Evolutionary conservation across 2,329 filamentous ascomycete genomes (phyloP).

Genomic region (Alternaria sp.): DNA sequence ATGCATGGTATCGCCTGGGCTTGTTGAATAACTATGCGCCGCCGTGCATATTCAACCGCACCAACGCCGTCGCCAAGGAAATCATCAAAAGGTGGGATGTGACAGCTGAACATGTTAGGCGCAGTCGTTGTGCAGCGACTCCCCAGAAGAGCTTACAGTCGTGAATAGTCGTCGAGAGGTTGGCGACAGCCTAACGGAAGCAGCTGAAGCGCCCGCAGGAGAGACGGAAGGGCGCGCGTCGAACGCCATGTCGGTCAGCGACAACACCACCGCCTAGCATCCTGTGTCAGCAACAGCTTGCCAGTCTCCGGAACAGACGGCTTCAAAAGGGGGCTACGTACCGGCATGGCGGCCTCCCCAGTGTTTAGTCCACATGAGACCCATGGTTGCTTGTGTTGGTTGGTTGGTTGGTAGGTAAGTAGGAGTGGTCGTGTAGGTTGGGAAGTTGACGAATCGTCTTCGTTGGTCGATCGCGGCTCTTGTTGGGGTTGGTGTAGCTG

Average conservation of each 20-base stretch:
- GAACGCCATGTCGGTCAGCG: slow-evolving; percentile 62
- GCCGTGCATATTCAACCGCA: slow-evolving; percentile 6
- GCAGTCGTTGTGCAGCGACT: too few species aligned
- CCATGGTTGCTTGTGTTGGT: slow-evolving; percentile 46
- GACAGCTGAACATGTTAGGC: neutral
- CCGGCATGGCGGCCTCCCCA: slow-evolving; percentile 56
- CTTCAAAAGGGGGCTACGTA: slow-evolving; percentile 31
- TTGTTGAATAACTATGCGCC: slow-evolving; percentile 1
- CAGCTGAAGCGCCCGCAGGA: slow-evolving; percentile 62
- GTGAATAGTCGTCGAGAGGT: slow-evolving; percentile 35
- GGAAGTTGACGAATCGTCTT: slow-evolving; percentile 4
- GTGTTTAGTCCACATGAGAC: slow-evolving; percentile 59
- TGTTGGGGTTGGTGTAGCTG: slow-evolving; percentile 12
- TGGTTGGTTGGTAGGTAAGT: slow-evolving; percentile 16
- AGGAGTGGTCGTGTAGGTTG: neutral
- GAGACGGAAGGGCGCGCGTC: slow-evolving; percentile 61
- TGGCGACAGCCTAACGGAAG: slow-evolving; percentile 56
- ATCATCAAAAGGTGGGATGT: slow-evolving; percentile 7
- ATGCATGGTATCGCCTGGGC: slow-evolving; percentile 5
- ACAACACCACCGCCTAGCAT: slow-evolving; percentile 59
- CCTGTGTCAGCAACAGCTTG: slow-evolving; percentile 30
- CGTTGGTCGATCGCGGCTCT: slow-evolving; percentile 3
- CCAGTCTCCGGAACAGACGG: slow-evolving; percentile 15
- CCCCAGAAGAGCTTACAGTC: slow-evolving; percentile 28
- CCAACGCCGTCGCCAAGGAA: slow-evolving; percentile 29